Conservation (phyloP, 2,329 filamentous ascomycete genomes). For the Simplicillium sp. region DNA sequence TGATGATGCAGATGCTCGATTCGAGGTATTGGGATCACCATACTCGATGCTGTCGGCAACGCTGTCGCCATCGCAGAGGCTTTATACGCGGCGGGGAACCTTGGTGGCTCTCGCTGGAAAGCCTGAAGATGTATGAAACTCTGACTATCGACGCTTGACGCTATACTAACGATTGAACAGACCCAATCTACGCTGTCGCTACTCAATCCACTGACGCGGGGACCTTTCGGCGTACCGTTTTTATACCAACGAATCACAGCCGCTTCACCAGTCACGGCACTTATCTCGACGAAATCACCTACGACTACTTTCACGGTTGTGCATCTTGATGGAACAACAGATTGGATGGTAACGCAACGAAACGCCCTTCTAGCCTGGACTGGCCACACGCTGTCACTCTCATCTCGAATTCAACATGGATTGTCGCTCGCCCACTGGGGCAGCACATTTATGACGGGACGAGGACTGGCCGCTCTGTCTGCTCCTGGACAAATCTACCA, state of each 20-base stretch:
- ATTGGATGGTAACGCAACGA: constrained; percentile 89
- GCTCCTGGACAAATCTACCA: constrained; percentile 88
- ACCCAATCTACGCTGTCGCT: constrained; percentile 82
- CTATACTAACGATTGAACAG: constrained; percentile 30
- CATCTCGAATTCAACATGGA: constrained; percentile 63
- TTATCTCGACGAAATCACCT: constrained; percentile 81
- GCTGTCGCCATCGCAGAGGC: constrained; percentile 83
- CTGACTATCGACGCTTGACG: constrained; percentile 3
- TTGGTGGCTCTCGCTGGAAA: constrained; percentile 85
- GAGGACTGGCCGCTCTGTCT: constrained; percentile 75
- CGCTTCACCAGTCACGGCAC: constrained; percentile 75
- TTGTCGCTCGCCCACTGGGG: constrained; percentile 85
- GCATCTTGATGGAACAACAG: constrained; percentile 83
- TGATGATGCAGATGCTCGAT: constrained; percentile 65
- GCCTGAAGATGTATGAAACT: constrained; percentile 66
- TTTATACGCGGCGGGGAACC: constrained; percentile 87
- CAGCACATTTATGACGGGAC: constrained; percentile 76
- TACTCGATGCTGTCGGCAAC: constrained; percentile 91
- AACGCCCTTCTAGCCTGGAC: constrained; percentile 94
- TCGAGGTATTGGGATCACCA: constrained; percentile 85
- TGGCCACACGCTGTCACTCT: constrained; percentile 71
- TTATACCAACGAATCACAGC: constrained; percentile 88
- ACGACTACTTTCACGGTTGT: constrained; percentile 81
- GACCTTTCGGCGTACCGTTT: constrained; percentile 79
- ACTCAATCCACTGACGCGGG: constrained; percentile 73